phyloP scores from a whole-genome alignment of 305 asterid genomes.

The Ruellia speciosa region DNA sequence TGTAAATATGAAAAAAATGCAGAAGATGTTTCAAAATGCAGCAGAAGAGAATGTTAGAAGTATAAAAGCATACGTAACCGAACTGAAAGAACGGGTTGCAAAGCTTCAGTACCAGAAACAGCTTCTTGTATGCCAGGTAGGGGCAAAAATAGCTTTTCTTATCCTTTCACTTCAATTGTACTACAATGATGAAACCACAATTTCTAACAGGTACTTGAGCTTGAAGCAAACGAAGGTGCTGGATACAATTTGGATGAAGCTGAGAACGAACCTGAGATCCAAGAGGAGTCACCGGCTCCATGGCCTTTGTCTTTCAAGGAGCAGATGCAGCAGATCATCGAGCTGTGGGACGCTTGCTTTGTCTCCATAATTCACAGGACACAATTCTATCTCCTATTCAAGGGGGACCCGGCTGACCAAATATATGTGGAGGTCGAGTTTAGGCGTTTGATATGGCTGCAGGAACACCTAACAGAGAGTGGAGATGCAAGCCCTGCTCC shows the following conservation, averaged over 20 bases:
- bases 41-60: constrained; percentile 98
- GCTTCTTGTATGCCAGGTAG: constrained; percentile 96
- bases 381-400: constrained; percentile 82
- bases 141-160: background rate
- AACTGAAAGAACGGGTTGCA: constrained; percentile 96
- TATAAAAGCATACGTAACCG: constrained; percentile 88
- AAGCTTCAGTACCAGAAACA: constrained; percentile 96
- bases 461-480: constrained; percentile 68
- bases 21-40: constrained; percentile 93
- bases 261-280: constrained; percentile 29
- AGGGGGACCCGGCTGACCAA: constrained; percentile 87
- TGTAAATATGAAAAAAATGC: constrained; percentile 94
- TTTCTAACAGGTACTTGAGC: constrained; percentile 65
- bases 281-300: constrained; percentile 70
- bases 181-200: no score
- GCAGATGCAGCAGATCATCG: constrained; percentile 81
- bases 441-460: constrained; percentile 88
- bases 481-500: constrained; percentile 82
- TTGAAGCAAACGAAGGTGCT: constrained; percentile 90
- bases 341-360: constrained; percentile 81
- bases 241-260: constrained; percentile 68
- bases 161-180: background rate
- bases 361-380: constrained; percentile 90
- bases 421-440: constrained; percentile 92
- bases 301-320: constrained; percentile 66